Base-by-base conservation (phyloP, 2,329 filamentous ascomycete genomes). In the Ilyonectria robusta region DNA sequence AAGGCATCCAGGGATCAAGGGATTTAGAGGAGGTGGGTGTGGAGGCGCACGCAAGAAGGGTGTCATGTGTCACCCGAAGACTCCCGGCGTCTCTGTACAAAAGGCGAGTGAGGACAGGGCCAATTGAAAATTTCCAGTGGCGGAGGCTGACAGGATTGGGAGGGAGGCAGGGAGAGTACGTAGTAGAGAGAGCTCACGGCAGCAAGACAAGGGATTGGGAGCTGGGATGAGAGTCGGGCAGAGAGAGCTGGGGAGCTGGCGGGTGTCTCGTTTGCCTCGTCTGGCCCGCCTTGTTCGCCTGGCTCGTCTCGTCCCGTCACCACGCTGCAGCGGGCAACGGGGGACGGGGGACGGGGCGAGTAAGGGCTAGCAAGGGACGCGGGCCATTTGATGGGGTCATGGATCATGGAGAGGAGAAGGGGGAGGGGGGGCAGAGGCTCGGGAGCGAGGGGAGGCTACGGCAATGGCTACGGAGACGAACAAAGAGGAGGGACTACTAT, bases 41-140 rank as follows among this genome's bases (percentile, higher is more conserved):
- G 48, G 64, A 57, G 60, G 67, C 19, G 42, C 55, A 56, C 42
- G 51, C 47, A 62, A 64, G 55, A 65, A 68, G 62, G 62, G 64
- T 56, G 67, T 61, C 62, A 56, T 61, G 60, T 69, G 68, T 69
- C 66, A 67, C 62, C 67, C 70, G 65, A 70, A 62, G 67, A 70
- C 58, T 63, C 60, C 67, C 51, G 62, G 70, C 56, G 62, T 51
- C 55, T 64, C 26, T 57, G 55, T 40, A 40, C 26, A 26, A 26
- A 26, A 29, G 46, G 10, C 13, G 31, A 29, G 59, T 47, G 29
- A 33, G 26, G 42, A 5, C 19, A 13, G 59, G 42, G 29, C 9
- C 17, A 51, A 51, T 46, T 54, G 47, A 21, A 53, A 44, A 53
- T 23, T 37, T 61, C 48, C n/a, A 35, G 37, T 17, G 44, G 44